Evolutionary conservation across 495 filamentous ascomycete genomes (phyloP).

Genomic region (Filosporella fistucella): DNA sequence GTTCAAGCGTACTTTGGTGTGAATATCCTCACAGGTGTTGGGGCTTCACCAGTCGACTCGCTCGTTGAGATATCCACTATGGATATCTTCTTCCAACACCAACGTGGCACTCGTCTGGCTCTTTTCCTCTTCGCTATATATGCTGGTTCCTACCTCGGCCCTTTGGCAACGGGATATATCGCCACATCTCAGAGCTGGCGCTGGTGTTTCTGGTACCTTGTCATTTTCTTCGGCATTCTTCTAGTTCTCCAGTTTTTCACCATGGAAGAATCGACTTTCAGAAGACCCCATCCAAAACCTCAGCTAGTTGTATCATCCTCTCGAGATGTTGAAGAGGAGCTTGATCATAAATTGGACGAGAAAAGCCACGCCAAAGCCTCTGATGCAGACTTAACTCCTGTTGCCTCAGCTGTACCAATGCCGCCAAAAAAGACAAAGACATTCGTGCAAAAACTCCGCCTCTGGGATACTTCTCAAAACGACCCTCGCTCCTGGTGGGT

Average conservation of each 20-base stretch:
- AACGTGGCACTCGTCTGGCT: conserved; percentile 11
- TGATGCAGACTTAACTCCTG: too few species aligned
- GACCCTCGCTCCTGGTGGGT: conserved; percentile 18
- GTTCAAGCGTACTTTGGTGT: conserved; percentile 9
- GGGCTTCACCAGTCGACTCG: conserved; percentile 15
- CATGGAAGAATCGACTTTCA: conserved; percentile 40
- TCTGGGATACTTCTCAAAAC: conserved; percentile 15
- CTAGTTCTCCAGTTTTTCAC: conserved; percentile 33
- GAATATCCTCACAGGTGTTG: conserved; percentile 13
- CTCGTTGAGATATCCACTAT: conserved; percentile 15
- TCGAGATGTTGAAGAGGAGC: too few species aligned
- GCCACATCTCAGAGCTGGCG: conserved; percentile 38
- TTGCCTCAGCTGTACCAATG: too few species aligned
- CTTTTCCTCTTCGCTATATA: conserved; percentile 8
- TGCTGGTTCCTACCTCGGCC: conserved; percentile 25
- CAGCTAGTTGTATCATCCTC: too few species aligned
- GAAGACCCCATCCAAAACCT: background rate
- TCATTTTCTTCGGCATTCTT: conserved; percentile 37
- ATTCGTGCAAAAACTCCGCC: too few species aligned
- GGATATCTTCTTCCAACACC: conserved; percentile 13
- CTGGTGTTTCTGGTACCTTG: conserved; percentile 47
- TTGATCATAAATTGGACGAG: too few species aligned
- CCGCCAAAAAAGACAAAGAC: too few species aligned
- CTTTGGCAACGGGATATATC: conserved; percentile 41
- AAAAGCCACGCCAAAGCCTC: too few species aligned